Evolutionary conservation across 2,329 filamentous ascomycete genomes (phyloP), one percentile per base, ranked within the genome.

Genomic region (Trichoderma koningiopsis): DNA sequence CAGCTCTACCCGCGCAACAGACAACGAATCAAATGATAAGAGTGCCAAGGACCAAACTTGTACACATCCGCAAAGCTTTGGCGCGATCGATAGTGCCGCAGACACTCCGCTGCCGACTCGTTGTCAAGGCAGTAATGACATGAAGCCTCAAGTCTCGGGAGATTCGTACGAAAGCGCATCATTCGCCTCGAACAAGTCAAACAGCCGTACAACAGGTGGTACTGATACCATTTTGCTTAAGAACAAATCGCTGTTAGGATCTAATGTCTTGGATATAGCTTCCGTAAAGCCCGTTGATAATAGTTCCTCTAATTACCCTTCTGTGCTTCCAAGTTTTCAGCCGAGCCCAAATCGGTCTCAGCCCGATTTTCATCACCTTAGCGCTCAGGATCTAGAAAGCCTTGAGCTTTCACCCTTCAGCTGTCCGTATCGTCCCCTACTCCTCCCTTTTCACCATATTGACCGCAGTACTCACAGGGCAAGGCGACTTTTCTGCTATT

Each of bases 331-430:
- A 13, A 80, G 78, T 65, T 76, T 79, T 65, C 76, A 77, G 40
- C 74, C 78, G 8, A 81, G 78, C 59, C 77, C 77, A 10, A 72
- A 70, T 27, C 71, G 72, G 16, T 77, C 78, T 8, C 72, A 71
- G 24, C 68, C 71, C 5, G 74, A 76, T 35, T 60, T 76, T 31
- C 75, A 78, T 66, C 73, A 71, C 61, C 73, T 81, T 14, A 76
- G 75, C 14, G 68, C 73, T 11, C 73, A 75, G 67, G 79, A 80
- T 31, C 70, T 81, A 1, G 73, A 81, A 56, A 78, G 72, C 10
- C 75, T 82, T 53, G 75, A 80, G 40, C 66, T 80, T 24, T 79
- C 77, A 4, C 79, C 80, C 22, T 78, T 81, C 53, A 74, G 72
- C 40, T 77, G 80, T 79, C 62, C 70, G 78, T 71, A 24, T 10